These are phyloP conservation scores for Rhododendron ovatum DNA, from an alignment of 148 eudicot species.

Conservation along the genomic window DNA sequence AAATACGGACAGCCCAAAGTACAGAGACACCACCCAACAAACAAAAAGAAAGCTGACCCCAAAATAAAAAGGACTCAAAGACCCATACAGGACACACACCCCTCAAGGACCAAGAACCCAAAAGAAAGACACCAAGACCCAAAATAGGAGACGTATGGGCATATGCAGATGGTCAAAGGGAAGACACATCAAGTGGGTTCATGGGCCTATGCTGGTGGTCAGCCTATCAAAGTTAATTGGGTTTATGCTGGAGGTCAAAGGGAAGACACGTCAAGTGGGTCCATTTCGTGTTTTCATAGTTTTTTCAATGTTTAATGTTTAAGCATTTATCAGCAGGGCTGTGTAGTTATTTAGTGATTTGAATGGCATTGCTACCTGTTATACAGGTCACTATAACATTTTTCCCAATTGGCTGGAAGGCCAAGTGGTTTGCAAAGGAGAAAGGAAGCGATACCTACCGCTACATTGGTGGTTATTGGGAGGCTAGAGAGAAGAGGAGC, in stretches of 20 bases:
- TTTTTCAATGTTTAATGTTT: neutral
- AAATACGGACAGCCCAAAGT: no score
- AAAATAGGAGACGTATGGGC: no score
- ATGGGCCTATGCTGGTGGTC: no score
- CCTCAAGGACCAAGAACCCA: no score
- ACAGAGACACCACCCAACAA: no score
- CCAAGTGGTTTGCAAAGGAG: conserved; percentile 77
- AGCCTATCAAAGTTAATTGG: conserved; percentile 42
- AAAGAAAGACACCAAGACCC: no score
- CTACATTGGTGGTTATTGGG: conserved; percentile 89
- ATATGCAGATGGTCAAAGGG: no score
- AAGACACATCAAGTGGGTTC: no score
- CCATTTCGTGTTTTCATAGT: neutral
- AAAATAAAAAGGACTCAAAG: no score
- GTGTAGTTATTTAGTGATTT: neutral
- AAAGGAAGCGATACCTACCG: conserved; percentile 50
- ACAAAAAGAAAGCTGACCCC: no score
- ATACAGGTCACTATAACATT: conserved; percentile 77
- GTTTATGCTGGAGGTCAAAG: conserved; percentile 93
- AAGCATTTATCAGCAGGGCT: neutral
- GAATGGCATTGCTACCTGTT: neutral
- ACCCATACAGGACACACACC: no score
- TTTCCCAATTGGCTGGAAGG: conserved; percentile 70
- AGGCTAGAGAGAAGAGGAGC: conserved; percentile 58
- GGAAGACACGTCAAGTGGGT: conserved; percentile 92